Evolutionary conservation across 2,329 filamentous ascomycete species (phyloP), one percentile per base, ranked within the genome.

Genomic region (Colletotrichum zoysiae): DNA sequence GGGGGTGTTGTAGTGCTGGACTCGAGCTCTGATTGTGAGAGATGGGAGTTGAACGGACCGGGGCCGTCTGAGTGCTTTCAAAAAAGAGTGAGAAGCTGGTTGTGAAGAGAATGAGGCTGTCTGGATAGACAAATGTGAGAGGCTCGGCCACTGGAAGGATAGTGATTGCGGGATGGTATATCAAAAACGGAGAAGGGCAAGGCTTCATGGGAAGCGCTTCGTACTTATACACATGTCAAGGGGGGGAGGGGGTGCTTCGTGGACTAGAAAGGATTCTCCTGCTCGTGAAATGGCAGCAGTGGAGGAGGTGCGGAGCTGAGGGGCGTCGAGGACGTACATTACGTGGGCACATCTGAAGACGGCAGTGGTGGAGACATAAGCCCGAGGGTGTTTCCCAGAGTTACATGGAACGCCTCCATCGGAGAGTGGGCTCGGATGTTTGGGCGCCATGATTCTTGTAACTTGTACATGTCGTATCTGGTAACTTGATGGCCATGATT

Each of bases 91-190:
- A 74, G 46, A 71, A 71, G 71, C 63, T 68, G 42, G 55, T 46
- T 65, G 20, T 67, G 51, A 73, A 73, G 65, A 58, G 62, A 69
- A 74, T 50, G 53, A 53, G 40, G 58, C 30, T 73, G 73, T 74
- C 73, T 70, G 63, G 61, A 67, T 46, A 71, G 70, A 72, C 70
- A 60, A 64, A 56, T 38, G 59, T 65, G 53, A 55, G 59, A 73
- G 65, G 67, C 67, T 70, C 67, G 67, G 67, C 67, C 70, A 73
- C 64, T 40, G 73, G 51, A 67, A 71, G 71, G 64, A 71, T 73
- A 57, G 67, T 71, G 73, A 71, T 74, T 46, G 55, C 38, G 48
- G 65, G 65, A 65, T 72, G 55, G 30, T 26, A 50, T 68, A 23
- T 66, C 69, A 42, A 67, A 55, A 64, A 53, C 46, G 53, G 59